Percentiles rank a stretch among this genome's conserved stretches.
Conservation (phyloP, 495 filamentous ascomycete species). For the Xylaria intraflava region DNA sequence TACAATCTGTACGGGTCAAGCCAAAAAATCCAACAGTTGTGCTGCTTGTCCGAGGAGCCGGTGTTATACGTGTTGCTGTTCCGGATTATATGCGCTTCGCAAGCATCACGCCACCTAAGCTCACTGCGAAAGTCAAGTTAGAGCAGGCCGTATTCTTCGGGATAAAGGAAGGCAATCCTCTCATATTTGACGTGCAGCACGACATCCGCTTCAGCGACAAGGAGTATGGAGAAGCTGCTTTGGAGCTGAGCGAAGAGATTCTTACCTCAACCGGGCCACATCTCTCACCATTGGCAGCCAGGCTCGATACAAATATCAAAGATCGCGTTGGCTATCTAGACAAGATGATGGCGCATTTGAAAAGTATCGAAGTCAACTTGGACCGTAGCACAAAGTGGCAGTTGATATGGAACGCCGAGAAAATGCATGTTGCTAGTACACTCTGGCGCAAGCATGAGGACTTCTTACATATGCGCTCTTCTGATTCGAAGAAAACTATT, state of each 20-base stretch:
- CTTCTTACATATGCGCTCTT: slow-evolving; percentile 37
- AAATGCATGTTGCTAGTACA: slow-evolving; percentile 71
- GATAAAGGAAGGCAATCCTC: slow-evolving; percentile 65
- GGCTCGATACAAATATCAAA: slow-evolving; percentile 73
- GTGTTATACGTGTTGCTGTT: slow-evolving; percentile 67
- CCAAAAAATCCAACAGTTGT: slow-evolving; percentile 59
- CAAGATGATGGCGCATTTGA: slow-evolving; percentile 62
- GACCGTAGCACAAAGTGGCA: slow-evolving; percentile 65
- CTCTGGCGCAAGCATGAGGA: slow-evolving; percentile 74
- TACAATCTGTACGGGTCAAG: slow-evolving; percentile 41
- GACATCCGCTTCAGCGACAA: slow-evolving; percentile 54
- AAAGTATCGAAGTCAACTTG: slow-evolving; percentile 45
- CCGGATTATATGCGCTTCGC: slow-evolving; percentile 47
- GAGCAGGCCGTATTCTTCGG: slow-evolving; percentile 95
- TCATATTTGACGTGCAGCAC: slow-evolving; percentile 64
- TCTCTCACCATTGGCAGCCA: slow-evolving; percentile 62
- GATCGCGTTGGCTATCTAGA: slow-evolving; percentile 61
- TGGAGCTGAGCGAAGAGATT: slow-evolving; percentile 74
- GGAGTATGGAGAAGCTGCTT: slow-evolving; percentile 72
- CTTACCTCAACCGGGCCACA: slow-evolving; percentile 66
- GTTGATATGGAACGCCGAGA: slow-evolving; percentile 84
- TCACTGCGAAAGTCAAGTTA: slow-evolving; percentile 79
- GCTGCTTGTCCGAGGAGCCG: slow-evolving; percentile 70
- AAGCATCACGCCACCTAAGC: slow-evolving; percentile 40
- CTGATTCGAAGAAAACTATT: slow-evolving; percentile 47